Evolutionary conservation across 2,329 filamentous ascomycete genomes (phyloP).

Genomic region (Fusarium liriodendri): DNA sequence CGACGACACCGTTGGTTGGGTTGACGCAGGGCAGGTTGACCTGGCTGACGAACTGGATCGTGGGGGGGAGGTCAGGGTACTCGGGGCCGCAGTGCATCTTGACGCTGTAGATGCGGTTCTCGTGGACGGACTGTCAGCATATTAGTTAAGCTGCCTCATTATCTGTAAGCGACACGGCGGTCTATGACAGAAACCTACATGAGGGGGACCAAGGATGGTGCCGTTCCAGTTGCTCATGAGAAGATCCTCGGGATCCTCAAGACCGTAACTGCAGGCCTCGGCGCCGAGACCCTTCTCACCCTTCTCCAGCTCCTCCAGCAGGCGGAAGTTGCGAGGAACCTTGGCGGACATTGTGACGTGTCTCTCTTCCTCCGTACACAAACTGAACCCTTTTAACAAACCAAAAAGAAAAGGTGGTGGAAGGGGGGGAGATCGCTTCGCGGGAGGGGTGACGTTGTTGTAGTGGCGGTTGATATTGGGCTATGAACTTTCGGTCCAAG

Average conservation of each 20-base stretch:
- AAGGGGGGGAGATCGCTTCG: constrained; percentile 14
- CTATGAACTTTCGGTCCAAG: constrained; percentile 27
- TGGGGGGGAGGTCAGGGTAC: constrained; percentile 90
- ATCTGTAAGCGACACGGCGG: neutral
- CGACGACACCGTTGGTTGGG: constrained; percentile 82
- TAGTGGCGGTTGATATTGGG: constrained; percentile 33
- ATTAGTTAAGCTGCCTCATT: constrained; percentile 11
- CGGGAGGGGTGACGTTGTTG: constrained; percentile 24
- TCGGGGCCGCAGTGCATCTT: constrained; percentile 93
- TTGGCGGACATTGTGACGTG: constrained; percentile 57
- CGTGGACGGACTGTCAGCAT: constrained; percentile 80
- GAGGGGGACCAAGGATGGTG: constrained; percentile 95
- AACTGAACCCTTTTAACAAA: neutral
- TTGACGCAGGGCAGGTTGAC: constrained; percentile 98
- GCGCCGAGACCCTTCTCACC: constrained; percentile 97
- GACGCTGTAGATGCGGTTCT: constrained; percentile 98
- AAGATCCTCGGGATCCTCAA: constrained; percentile 93
- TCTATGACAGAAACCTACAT: constrained; percentile 69
- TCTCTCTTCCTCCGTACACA: neutral
- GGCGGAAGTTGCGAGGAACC: constrained; percentile 94
- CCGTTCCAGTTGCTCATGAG: constrained; percentile 99
- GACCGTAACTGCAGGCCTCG: constrained; percentile 96
- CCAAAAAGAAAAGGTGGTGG: constrained; percentile 1
- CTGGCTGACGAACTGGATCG: constrained; percentile 91
- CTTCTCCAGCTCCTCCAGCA: constrained; percentile 98